Evolutionary conservation across 441 rosid genomes (phyloP), one percentile per base, ranked within the genome.

Genomic region (Pelargonium cotyledonis): DNA sequence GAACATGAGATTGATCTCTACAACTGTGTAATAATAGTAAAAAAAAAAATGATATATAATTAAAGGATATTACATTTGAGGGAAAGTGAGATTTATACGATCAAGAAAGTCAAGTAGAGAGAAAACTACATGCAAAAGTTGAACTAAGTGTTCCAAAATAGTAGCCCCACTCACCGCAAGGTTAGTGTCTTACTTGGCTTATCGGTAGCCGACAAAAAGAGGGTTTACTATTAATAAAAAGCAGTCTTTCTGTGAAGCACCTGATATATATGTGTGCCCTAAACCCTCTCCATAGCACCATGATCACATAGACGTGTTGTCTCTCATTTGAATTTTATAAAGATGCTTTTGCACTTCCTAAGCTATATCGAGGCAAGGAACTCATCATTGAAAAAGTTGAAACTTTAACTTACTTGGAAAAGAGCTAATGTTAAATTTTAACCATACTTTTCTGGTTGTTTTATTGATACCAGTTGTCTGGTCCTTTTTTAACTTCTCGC

Each of bases 401-500:
- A 4, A 18, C 19, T 49, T 2, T 14, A 51, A 51, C 58, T 51
- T 51, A 51, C 19, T 51, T 51, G 58, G 18, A 14, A n/a, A 51
- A 9, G 19, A 51, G 58, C 58, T 29, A 51, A 51, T 51, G 58
- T 4, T 51, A 51, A 51, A 29, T 29, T 29, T 29, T 29, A 29
- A 29, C 3, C 35, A 29, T 51, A 51, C 58, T n/a, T 12, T 51
- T 51, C 16, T 11, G 55, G 55, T 49, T 49, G 5, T 49, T 49
- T n/a, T 49, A 49, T 7, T 51, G 19, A 1, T 51, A 1, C 58
- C 19, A 51, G 19, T n/a, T 15, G 58, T 51, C 6, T 51, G 14
- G 18, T 51, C 19, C 58, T 51, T 51, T 14, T 71, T 40, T 14
- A 35, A 71, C 19, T 38, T 71, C 55, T 53, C 21, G 15, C 18